These are phyloP conservation scores for Beauveria rudraprayagi DNA, from an alignment of 2,329 filamentous ascomycete genomes.

Conservation along the genomic window DNA sequence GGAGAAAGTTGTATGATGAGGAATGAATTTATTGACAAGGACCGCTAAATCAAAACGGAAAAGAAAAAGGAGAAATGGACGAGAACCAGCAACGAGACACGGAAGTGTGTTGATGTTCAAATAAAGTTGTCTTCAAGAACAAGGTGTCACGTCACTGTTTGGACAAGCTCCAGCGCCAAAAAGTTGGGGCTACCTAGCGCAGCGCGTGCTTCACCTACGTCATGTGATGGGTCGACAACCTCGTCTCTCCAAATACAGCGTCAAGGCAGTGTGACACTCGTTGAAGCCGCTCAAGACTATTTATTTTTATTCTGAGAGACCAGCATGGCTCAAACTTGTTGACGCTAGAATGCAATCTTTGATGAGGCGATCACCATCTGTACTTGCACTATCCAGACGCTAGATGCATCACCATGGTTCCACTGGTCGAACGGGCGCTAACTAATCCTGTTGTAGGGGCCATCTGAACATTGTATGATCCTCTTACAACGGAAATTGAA, in stretches of 20 bases:
- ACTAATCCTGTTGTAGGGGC: neutral
- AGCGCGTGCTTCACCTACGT: constrained; percentile 14
- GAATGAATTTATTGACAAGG: neutral
- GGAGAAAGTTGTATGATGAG: neutral
- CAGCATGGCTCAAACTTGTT: neutral
- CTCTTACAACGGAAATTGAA: too few species aligned
- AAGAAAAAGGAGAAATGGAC: neutral
- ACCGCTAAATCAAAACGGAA: neutral
- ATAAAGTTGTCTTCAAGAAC: neutral
- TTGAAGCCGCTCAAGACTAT: neutral
- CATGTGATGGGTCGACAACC: constrained; percentile 15
- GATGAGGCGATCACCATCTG: neutral
- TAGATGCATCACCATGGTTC: neutral
- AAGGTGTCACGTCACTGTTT: constrained; percentile 4
- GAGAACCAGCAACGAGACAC: neutral
- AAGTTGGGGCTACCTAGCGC: neutral
- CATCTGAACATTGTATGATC: neutral
- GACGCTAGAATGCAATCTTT: neutral
- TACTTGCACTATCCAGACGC: neutral
- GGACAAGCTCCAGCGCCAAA: constrained; percentile 8
- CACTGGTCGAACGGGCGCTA: neutral
- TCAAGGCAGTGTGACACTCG: neutral
- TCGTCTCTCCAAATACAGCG: neutral
- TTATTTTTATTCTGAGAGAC: neutral
- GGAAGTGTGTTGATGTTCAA: neutral